Percentiles rank a stretch among this genome's conserved stretches.
Conservation (phyloP, 176 grass and related monocot genomes). For the Phragmites australis region DNA sequence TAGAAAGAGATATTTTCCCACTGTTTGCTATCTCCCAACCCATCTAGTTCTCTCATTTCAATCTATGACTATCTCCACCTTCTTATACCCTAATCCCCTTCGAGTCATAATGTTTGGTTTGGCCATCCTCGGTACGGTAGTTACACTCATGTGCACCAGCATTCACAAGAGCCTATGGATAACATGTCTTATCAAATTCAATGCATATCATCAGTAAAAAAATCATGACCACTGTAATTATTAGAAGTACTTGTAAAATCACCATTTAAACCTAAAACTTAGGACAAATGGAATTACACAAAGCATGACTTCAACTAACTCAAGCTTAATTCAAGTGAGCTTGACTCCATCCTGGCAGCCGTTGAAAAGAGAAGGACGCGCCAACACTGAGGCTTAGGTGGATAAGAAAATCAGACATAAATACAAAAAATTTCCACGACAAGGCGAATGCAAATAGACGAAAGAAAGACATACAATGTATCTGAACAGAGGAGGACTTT, state of each 20-base stretch:
- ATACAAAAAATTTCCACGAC: too few species aligned
- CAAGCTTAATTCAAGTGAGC: too few species aligned
- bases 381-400: too few species aligned
- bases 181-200: not conserved
- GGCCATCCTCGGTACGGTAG: not conserved
- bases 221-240: not conserved
- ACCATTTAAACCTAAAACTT: not conserved
- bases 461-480: too few species aligned
- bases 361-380: too few species aligned
- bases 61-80: not conserved
- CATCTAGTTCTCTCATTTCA: not conserved
- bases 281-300: not conserved
- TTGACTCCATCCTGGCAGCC: too few species aligned
- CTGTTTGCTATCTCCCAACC: not conserved
- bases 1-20: not conserved
- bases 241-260: not conserved
- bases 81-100: not conserved
- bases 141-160: not conserved
- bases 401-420: too few species aligned
- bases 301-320: not conserved
- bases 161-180: not conserved
- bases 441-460: too few species aligned
- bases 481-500: too few species aligned
- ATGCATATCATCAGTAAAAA: not conserved
- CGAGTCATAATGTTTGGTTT: not conserved